Conservation (phyloP, 257 asterid genomes). For the Penstemon eatonii region DNA sequence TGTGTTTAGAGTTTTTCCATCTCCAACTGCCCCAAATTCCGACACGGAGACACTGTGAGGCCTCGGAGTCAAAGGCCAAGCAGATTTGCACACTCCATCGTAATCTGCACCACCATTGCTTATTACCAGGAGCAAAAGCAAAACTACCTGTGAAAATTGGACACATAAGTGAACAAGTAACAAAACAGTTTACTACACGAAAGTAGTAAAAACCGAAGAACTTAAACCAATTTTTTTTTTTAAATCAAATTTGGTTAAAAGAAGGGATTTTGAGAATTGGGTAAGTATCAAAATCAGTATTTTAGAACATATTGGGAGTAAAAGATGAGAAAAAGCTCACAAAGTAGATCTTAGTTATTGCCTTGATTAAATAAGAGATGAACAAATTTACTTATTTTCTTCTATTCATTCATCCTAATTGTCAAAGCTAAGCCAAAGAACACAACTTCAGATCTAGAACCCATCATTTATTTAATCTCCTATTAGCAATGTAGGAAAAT, state of each 20-base stretch:
- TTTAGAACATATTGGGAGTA: background rate
- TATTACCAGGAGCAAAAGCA: constrained; percentile 58
- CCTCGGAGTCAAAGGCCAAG: constrained; percentile 72
- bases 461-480: constrained; percentile 20
- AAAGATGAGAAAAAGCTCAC: constrained; percentile 2
- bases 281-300: background rate
- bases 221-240: background rate
- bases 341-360: constrained; percentile 43
- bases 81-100: constrained; percentile 67
- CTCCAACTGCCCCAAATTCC: constrained; percentile 96
- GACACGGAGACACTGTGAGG: constrained; percentile 97
- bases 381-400: background rate
- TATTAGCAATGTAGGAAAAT: constrained; percentile 41
- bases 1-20: constrained; percentile 81
- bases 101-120: constrained; percentile 39
- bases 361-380: constrained; percentile 22
- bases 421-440: constrained; percentile 24
- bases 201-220: background rate
- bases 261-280: background rate
- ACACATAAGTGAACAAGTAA: constrained; percentile 22
- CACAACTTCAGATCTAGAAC: constrained; percentile 36
- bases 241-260: background rate
- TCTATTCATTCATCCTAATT: no score
- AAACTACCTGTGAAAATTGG: constrained; percentile 52
- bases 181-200: background rate